Conservation (phyloP, 176 grass and related monocot species). For the Bothriochloa decipiens region DNA sequence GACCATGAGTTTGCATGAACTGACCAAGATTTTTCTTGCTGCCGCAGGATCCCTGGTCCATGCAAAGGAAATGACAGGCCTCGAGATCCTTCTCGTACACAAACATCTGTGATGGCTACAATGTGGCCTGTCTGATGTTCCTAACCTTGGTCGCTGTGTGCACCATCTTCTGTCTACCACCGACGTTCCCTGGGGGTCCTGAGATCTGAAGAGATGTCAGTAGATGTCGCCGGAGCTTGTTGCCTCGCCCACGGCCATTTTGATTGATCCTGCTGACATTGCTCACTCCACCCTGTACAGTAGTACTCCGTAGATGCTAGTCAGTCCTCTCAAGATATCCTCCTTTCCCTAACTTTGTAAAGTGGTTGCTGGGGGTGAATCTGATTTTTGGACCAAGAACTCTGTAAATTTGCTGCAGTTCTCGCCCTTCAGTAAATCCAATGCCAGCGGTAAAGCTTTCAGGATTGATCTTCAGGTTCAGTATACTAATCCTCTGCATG, state of each 20-base stretch:
- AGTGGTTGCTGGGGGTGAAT: constrained; percentile 33
- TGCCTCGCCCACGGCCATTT: constrained; percentile 39
- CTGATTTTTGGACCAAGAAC: constrained; percentile 23
- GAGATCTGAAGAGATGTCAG: constrained; percentile 27
- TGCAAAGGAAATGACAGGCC: constrained; percentile 29
- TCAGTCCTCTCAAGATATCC: constrained; percentile 19
- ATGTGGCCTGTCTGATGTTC: constrained; percentile 5
- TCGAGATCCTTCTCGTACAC: constrained; percentile 2
- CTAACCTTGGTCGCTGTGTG: background rate
- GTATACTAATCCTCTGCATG: background rate
- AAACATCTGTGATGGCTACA: constrained; percentile 11
- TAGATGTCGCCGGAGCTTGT: constrained; percentile 25
- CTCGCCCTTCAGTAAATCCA: constrained; percentile 7
- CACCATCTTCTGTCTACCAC: constrained; percentile 22
- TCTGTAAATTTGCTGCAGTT: constrained; percentile 41
- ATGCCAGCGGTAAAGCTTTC: background rate
- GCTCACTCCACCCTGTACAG: constrained; percentile 47
- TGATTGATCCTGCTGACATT: constrained; percentile 42
- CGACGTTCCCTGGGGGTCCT: background rate
- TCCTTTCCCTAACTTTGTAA: background rate
- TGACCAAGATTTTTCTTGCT: constrained; percentile 15
- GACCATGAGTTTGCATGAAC: background rate
- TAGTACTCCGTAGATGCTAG: constrained; percentile 53
- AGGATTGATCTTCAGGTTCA: background rate
- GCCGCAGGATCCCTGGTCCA: constrained; percentile 42